A percentile compares a stretch with the other conserved stretches of the same genome.
These are phyloP conservation scores for Orbilia oligospora DNA, from an alignment of 2,329 filamentous ascomycete species.

Conservation along the genomic window DNA sequence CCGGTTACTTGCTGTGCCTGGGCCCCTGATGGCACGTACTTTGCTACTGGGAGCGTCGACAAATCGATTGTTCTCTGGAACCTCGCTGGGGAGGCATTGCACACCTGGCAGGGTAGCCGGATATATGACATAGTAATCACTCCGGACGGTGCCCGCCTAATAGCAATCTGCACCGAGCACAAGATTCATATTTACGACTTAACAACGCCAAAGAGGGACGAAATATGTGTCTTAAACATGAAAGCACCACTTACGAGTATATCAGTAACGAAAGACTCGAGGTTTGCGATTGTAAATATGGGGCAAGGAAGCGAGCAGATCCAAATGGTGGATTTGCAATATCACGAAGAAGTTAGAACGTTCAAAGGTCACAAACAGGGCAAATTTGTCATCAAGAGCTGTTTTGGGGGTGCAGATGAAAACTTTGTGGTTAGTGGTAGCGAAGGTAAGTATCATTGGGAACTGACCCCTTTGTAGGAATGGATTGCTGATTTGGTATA, in stretches of 20 bases:
- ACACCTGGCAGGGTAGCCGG: conserved; percentile 80
- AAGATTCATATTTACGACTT: conserved; percentile 88
- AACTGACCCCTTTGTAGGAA: conserved; percentile 1
- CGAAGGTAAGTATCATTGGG: conserved; percentile 75
- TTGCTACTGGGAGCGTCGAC: conserved; percentile 85
- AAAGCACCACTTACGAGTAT: conserved; percentile 80
- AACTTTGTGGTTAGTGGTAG: conserved; percentile 93
- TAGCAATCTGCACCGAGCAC: conserved; percentile 80
- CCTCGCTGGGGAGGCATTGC: conserved; percentile 74
- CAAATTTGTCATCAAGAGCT: conserved; percentile 82
- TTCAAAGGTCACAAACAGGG: conserved; percentile 83
- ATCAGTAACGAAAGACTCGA: conserved; percentile 84
- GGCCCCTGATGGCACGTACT: conserved; percentile 81
- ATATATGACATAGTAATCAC: conserved; percentile 90
- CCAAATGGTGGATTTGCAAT: conserved; percentile 82
- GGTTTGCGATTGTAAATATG: conserved; percentile 84
- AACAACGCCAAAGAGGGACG: conserved; percentile 75
- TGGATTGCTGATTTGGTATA: conserved; percentile 68
- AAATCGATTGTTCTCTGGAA: conserved; percentile 79
- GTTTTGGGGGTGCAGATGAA: conserved; percentile 90
- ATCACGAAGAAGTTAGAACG: conserved; percentile 78
- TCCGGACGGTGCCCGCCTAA: conserved; percentile 81
- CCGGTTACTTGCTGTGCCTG: conserved; percentile 92
- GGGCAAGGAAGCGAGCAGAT: conserved; percentile 75
- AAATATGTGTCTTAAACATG: conserved; percentile 80